Evolutionary conservation across 2,329 filamentous ascomycete species (phyloP).

Genomic region (Xylariaceae sp.): DNA sequence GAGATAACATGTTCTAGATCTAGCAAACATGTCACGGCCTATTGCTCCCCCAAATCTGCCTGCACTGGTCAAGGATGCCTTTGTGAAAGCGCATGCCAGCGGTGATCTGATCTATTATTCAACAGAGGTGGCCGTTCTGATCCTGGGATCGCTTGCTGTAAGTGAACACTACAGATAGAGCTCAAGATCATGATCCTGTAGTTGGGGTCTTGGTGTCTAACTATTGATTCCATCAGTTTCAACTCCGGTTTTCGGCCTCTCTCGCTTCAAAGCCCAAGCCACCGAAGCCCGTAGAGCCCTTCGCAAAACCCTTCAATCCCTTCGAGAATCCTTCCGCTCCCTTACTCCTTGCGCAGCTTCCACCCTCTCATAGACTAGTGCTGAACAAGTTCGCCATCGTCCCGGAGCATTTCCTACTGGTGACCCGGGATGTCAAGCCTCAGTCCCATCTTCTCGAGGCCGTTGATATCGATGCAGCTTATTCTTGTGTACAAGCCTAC

Average conservation of each 20-base stretch:
- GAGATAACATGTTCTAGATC: conserved; percentile 17
- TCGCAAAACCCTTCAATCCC: conserved; percentile 50
- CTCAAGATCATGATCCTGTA: background rate
- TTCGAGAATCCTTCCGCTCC: conserved; percentile 56
- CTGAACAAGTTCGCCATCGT: conserved; percentile 73
- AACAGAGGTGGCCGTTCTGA: conserved; percentile 47
- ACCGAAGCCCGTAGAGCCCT: conserved; percentile 35
- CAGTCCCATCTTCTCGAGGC: conserved; percentile 60
- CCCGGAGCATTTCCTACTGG: conserved; percentile 65
- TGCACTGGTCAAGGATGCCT: conserved; percentile 45
- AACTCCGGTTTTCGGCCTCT: conserved; percentile 65
- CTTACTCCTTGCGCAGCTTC: conserved; percentile 50
- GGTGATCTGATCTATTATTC: conserved; percentile 51
- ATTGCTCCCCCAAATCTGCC: conserved; percentile 45
- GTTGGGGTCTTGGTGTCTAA: conserved; percentile 1
- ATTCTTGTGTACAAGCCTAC: conserved; percentile 58
- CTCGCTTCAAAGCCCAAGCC: conserved; percentile 62
- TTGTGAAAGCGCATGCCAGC: conserved; percentile 42
- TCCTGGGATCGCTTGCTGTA: conserved; percentile 30
- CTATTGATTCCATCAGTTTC: conserved; percentile 49
- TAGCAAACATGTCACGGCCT: conserved; percentile 35
- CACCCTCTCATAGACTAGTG: conserved; percentile 56
- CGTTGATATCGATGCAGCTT: conserved; percentile 55
- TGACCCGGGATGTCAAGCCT: conserved; percentile 56
- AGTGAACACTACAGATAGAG: conserved; percentile 7